Evolutionary conservation across 2,329 filamentous ascomycete genomes (phyloP), one percentile per base, ranked within the genome.

Genomic region (Zelopaecilomyces penicillatus): DNA sequence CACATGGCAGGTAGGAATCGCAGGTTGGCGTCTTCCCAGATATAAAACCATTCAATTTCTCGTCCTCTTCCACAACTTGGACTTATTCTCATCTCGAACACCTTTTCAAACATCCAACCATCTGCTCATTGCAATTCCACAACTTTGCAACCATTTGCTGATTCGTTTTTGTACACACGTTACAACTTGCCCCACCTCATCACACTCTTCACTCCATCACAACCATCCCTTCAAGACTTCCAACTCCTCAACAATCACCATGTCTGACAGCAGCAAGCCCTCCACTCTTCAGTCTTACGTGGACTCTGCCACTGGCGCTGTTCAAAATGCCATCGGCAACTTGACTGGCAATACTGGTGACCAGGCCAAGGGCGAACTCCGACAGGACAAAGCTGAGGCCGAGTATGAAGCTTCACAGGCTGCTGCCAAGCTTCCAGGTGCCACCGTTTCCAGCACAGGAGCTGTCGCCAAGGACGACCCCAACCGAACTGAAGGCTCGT

Each of bases 221-320:
- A 4, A 38, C 32, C 41, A 19, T 38, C 38, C 38, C 26, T 3
- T 32, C n/a, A 26, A 27, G 12, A 27, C 8, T 19, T 5, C 35
- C 10, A 11, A 11, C 11, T 19, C 19, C 19, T 19, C 19, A 10
- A 41, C 46, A 28, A 31, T 34, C 46, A 54, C 29, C 52, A 60
- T 65, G 59, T 51, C 58, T 51, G 59, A 61, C 52, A 54, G 57
- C 43, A 46, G 44, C 35, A 45, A 52, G 41, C 54, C 83, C 54
- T 94, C 87, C 51, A 93, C 89, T 52, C 75, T 90, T 59, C 78
- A 91, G 74, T 85, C 86, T 46, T 83, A 82, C 68, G 61, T 87
- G 55, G 83, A 90, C 74, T 76, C 77, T 10, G 85, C 85, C 57
- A 75, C 80, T 33, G 87, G 86, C 54, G 72, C 81, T 44, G 77